Evolutionary conservation across 2,329 filamentous ascomycete species (phyloP).

Genomic region (Eutypella sp.): DNA sequence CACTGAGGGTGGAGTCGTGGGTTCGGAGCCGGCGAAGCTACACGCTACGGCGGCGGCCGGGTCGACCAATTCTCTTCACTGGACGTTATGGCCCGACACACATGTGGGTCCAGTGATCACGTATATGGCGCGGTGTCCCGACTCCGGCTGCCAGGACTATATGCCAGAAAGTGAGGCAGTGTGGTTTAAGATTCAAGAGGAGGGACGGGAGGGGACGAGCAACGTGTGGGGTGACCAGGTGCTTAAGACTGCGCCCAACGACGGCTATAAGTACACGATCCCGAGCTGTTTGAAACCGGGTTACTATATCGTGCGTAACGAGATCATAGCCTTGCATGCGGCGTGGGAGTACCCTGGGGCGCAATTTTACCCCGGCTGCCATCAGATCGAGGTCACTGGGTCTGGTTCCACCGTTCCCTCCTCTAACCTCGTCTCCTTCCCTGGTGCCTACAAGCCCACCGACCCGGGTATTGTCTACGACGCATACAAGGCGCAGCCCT

Average conservation of each 20-base stretch:
- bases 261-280: slow-evolving; percentile 46
- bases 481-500: slow-evolving; percentile 41
- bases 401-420: slow-evolving; percentile 37
- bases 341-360: slow-evolving; percentile 35
- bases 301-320: slow-evolving; percentile 55
- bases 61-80: slow-evolving; percentile 46
- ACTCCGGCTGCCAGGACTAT: slow-evolving; percentile 26
- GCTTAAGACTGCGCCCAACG: slow-evolving; percentile 38
- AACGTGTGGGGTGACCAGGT: slow-evolving; percentile 42
- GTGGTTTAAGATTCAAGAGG: slow-evolving; percentile 53
- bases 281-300: slow-evolving; percentile 46
- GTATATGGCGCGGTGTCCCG: slow-evolving; percentile 56
- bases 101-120: slow-evolving; percentile 52
- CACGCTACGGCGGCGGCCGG: slow-evolving; percentile 50
- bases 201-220: slow-evolving; percentile 44
- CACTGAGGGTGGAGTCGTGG: slow-evolving; percentile 40
- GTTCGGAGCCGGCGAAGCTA: slow-evolving; percentile 47
- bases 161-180: slow-evolving; percentile 31
- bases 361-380: slow-evolving; percentile 55
- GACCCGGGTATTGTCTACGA: slow-evolving; percentile 50
- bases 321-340: slow-evolving; percentile 51
- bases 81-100: slow-evolving; percentile 48
- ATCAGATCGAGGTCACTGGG: slow-evolving; percentile 51
- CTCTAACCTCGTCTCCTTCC: slow-evolving; percentile 41
- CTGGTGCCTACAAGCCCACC: slow-evolving; percentile 45